These are phyloP conservation scores for Globisporangium carolinianum DNA, from an alignment of 352 stramenopile genomes.

Conservation along the genomic window DNA sequence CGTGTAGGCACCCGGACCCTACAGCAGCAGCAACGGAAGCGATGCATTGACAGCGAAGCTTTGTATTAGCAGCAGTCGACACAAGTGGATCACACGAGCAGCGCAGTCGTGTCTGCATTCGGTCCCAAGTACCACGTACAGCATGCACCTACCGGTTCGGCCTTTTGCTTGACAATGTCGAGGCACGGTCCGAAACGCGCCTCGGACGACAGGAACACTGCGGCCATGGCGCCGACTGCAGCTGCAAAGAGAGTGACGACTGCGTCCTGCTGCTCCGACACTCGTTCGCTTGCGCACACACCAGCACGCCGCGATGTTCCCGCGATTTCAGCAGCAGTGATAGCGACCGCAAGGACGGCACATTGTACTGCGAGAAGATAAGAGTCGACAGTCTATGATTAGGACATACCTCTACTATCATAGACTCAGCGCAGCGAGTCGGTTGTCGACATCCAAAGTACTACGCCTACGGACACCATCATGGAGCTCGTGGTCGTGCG, in stretches of 20 bases:
- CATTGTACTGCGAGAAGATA: too few relatives aligned
- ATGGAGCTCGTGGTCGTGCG: too few relatives aligned
- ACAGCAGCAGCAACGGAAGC: too few relatives aligned
- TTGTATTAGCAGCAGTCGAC: neutral
- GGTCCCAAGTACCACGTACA: neutral
- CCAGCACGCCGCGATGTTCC: neutral
- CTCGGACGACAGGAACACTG: conserved; percentile 35
- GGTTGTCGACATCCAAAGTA: neutral
- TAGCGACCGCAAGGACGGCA: too few relatives aligned
- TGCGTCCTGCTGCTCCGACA: neutral
- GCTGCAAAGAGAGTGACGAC: neutral
- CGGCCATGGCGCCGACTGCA: conserved; percentile 15
- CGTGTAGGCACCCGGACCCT: conserved; percentile 48
- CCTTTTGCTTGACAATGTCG: conserved; percentile 20
- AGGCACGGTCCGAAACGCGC: conserved; percentile 44
- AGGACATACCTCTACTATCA: neutral
- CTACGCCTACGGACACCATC: too few relatives aligned
- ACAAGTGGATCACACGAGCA: neutral
- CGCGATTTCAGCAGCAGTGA: too few relatives aligned
- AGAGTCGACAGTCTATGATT: neutral
- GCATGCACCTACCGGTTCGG: conserved; percentile 27
- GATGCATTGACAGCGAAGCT: too few relatives aligned
- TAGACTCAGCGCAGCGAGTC: neutral
- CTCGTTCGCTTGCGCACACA: neutral
- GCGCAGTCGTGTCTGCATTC: too few relatives aligned